Percentiles rank a stretch among this genome's conserved stretches.
phyloP scores from a whole-genome alignment of 768 basidiomycete genomes.

The Hirschioporus abietinus region DNA sequence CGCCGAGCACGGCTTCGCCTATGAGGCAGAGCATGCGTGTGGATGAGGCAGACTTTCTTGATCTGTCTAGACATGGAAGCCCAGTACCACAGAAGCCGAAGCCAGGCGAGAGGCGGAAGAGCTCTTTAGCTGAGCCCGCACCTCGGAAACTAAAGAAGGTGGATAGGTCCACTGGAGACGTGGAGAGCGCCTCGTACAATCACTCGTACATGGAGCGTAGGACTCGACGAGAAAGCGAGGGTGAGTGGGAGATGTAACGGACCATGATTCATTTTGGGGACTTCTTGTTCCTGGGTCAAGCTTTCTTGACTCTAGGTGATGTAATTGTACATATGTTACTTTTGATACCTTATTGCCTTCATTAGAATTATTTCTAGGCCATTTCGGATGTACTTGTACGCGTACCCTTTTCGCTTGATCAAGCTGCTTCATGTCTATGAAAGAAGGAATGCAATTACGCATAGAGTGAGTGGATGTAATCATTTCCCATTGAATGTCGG shows the following conservation, averaged over 20 bases:
- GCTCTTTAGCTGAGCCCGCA: neutral
- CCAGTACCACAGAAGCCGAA: neutral
- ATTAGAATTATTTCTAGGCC: neutral
- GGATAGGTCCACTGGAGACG: neutral
- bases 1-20: conserved; percentile 8
- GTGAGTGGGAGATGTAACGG: neutral
- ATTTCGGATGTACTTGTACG: neutral
- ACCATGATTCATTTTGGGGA: neutral
- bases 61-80: neutral
- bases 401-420: neutral
- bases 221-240: neutral
- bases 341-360: neutral
- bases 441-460: neutral
- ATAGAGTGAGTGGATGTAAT: no score
- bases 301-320: neutral
- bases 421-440: neutral
- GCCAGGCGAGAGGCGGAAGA: neutral
- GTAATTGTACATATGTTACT: neutral
- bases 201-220: neutral
- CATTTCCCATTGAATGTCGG: no score
- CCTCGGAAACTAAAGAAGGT: neutral
- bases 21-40: conserved; percentile 8
- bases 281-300: neutral
- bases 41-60: neutral
- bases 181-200: neutral